Evolutionary conservation across 1,284 basidiomycete species (phyloP), one percentile per base, ranked within the genome.

Genomic region (Cryptococcus depauperatus): DNA sequence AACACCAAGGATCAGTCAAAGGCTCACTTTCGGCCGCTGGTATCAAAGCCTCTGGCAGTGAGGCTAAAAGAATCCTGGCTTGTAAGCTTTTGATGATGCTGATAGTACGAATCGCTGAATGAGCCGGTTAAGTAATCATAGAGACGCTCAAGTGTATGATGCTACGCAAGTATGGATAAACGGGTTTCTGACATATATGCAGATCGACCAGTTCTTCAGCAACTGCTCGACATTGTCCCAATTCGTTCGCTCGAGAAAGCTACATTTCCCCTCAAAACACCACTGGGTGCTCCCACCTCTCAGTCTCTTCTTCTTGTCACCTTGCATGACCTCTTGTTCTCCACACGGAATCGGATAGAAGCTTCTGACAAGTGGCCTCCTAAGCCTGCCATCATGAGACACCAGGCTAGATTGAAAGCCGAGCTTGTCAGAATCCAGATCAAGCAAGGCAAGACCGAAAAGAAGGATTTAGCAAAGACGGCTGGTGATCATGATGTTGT

Each of bases 381-480:
- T 38, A 91, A 91, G 57, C 81, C 84, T 59, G 85, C 86, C 0
- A 61, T 92, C 32, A 63, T 85, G 42, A 78, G 85, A 35, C 88
- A 96, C 66, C 87, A 86, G 62, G 85, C 90, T 5, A 79, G 90
- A n/a, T 75, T 97, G 4, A 79, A 81, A 51, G 80, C 85, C 45
- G 89, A 93, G 68, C 77, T 93, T 39, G 81, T 84, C 46, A 82
- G 82, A 58, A 72, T 89, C 46, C 92, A 93, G 69, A 80, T 95
- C 54, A 84, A 79, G 61, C 77, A 78, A 37, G 85, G 86, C 2
- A 81, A 74, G 25, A 77, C 72, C 49, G 78, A 77, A 22, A 80
- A 83, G 54, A 64, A 70, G 30, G 84, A 88, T 42, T 73, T 93
- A 18, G 84, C 58, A 10, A 59, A 62, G 43, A 51, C 57, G 10